A percentile compares a stretch with the other conserved stretches of the same genome.
Conservation (phyloP, 805 yeast genomes). For the Metschnikowia aberdeeniae region DNA sequence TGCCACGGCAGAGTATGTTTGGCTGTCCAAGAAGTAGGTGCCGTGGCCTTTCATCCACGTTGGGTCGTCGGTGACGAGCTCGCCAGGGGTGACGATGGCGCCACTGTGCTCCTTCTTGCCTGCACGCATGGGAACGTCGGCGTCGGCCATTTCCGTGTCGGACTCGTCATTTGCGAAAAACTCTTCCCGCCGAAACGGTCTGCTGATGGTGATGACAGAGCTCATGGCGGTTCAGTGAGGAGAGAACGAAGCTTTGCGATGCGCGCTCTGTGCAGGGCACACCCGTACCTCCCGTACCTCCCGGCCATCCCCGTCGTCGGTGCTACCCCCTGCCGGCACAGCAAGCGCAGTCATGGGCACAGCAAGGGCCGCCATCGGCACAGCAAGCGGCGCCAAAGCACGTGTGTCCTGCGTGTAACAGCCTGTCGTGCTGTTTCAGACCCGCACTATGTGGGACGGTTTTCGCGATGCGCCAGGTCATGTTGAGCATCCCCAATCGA, state of each 20-base stretch:
- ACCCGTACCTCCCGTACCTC: not conserved
- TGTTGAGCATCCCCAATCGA: not conserved
- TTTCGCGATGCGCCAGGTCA: not conserved
- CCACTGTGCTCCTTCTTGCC: conserved; percentile 9
- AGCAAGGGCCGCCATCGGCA: too few species aligned
- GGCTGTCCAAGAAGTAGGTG: conserved; percentile 71
- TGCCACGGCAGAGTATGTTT: conserved; percentile 86
- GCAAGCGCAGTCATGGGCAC: too few species aligned
- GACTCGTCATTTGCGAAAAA: conserved; percentile 29
- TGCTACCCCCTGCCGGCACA: too few species aligned
- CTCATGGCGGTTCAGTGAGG: not conserved
- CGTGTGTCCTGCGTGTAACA: too few species aligned
- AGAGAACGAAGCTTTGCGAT: not conserved
- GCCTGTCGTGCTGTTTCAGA: too few species aligned
- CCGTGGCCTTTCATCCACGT: conserved; percentile 99
- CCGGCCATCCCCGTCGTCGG: too few species aligned
- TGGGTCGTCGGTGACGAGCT: conserved; percentile 90
- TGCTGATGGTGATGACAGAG: conserved; percentile 35
- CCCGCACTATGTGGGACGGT: not conserved
- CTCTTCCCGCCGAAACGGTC: conserved; percentile 19
- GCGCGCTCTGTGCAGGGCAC: not conserved
- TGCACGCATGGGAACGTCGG: conserved; percentile 14
- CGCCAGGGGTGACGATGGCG: conserved; percentile 87
- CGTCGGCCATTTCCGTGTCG: conserved; percentile 26
- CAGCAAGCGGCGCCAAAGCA: too few species aligned